Evolutionary conservation across 306 rosid genomes (phyloP).

Genomic region (Comarum palustre): DNA sequence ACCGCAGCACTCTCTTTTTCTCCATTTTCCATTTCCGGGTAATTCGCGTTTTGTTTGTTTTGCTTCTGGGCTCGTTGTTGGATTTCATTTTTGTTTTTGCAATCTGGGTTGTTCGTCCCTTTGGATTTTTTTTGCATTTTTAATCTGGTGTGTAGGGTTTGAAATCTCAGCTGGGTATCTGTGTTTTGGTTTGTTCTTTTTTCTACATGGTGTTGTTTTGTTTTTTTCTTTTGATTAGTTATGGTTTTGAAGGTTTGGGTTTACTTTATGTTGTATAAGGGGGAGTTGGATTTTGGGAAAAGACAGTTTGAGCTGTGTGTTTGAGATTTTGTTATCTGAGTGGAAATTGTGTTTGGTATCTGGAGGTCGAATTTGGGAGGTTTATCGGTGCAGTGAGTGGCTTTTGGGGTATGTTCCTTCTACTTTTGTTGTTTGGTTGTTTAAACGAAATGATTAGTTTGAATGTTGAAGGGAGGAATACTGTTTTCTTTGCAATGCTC

Average conservation of each 20-base stretch:
- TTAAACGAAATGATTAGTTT: slow-evolving; percentile 14
- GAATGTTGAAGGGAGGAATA: slow-evolving; percentile 7
- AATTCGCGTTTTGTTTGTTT: slow-evolving; percentile 24
- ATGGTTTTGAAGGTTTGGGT: slow-evolving; percentile 40
- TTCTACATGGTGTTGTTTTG: slow-evolving; percentile 31
- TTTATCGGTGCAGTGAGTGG: neutral
- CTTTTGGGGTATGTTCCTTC: slow-evolving; percentile 11
- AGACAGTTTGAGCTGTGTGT: slow-evolving; percentile 11
- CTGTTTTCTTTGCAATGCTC: slow-evolving; percentile 12
- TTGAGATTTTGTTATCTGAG: slow-evolving; percentile 20
- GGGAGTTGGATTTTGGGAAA: slow-evolving; percentile 15
- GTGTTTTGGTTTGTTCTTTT: slow-evolving; percentile 38
- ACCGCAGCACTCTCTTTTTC: slow-evolving; percentile 25
- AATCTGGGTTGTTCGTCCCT: slow-evolving; percentile 8
- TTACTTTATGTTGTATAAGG: slow-evolving; percentile 29
- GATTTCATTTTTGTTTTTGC: slow-evolving; percentile 25
- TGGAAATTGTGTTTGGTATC: slow-evolving; percentile 16
- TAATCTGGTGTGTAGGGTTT: slow-evolving; percentile 33
- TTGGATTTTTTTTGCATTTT: neutral
- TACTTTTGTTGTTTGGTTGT: neutral
- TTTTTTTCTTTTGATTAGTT: slow-evolving; percentile 36
- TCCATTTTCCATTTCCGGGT: slow-evolving; percentile 32
- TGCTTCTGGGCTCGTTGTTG: slow-evolving; percentile 38
- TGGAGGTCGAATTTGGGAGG: slow-evolving; percentile 29
- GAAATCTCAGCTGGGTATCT: slow-evolving; percentile 48